Evolutionary conservation across 805 yeast genomes (phyloP), one percentile per base, ranked within the genome.

Genomic region (Suhomyces tanzawaensis): DNA sequence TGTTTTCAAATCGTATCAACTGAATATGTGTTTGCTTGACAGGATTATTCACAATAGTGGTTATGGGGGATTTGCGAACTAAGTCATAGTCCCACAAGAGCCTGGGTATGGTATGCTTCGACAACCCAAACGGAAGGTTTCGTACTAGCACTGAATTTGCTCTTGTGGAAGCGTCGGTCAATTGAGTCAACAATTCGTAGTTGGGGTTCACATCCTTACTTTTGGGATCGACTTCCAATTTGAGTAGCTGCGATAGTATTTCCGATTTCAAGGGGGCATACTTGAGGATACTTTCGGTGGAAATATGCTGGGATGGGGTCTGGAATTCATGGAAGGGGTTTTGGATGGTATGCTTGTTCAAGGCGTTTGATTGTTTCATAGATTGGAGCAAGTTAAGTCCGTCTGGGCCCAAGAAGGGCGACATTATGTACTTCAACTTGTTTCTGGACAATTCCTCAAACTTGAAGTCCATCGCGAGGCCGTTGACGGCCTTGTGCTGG

Each of bases 71-170:
- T 7, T 8, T 19, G 8, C 16, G 37, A 4, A 65, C 69, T 33
- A 78, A 57, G 4, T 69, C 69, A 44, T 74, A 76, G 39, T 74
- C 72, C 81, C 82, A 77, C 1, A 78, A 55, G 7, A 66, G 42
- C 22, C 58, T 49, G 3, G 60, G 58, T 2, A 79, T 40, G 3
- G 72, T 66, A 1, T 47, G 49, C n/a, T 52, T 54, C 0, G 64
- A 56, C 15, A 76, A 46, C 4, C 68, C 70, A 24, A 62, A 53
- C 0, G 84, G 84, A 2, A 77, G 52, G 42, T 77, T 75, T 28
- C 61, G 57, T 2, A 77, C 69, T 2, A 45, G 61, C 57, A 63
- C 76, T 54, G 45, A 58, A 35, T 38, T 47, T 21, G 44, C 57
- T 32, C 64, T 52, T 0, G 36, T 23, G 2, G 52, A 37, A 2